Evolutionary conservation across 1,284 basidiomycete genomes (phyloP), one percentile per base, ranked within the genome.

Genomic region (Coniferiporia sulphurascens): DNA sequence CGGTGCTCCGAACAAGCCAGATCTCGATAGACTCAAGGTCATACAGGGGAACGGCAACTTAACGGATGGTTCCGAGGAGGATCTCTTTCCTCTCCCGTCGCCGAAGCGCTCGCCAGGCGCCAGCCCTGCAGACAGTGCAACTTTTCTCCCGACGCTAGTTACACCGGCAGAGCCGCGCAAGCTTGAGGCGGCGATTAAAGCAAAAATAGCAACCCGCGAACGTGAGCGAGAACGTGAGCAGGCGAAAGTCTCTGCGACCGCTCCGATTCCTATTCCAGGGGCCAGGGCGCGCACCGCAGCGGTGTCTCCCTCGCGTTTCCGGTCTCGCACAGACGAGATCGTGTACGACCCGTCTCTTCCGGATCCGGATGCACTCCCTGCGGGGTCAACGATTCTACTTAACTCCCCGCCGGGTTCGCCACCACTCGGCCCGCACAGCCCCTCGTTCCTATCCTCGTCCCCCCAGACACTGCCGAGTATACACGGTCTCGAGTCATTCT

Each of bases 11-110:
- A 55, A 49, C 17, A 32, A 41, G 19, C 36, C 12, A 12, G 34
- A 52, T 27, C 27, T 58, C 32, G 51, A 48, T 2, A 48, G 51
- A 4, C n/a, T 58, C n/a, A 52, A 56, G 35, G 45, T 21, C 15
- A 48, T 22, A 21, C 12, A 34, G 32, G 32, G 48, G 41, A 19
- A 44, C 41, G 21, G 17, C 38, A 35, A 52, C 21, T 19, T 22
- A 45, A 55, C 19, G 15, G 62, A 64, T 7, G 62, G 62, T 13
- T 52, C 63, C 13, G 64, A 65, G 19, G 59, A 62, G 32, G 58
- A 62, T 44, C 54, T 65, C 19, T 65, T 65, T 49, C 65, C 65
- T 7, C 58, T 65, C 13, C 65, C 65, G 3, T 64, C 63, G 3
- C 65, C 65, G 41, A 56, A 60, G 41, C 63, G 65, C 15, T 52